Evolutionary conservation across 2,329 filamentous ascomycete species (phyloP).

Genomic region (Bisporella sp.): DNA sequence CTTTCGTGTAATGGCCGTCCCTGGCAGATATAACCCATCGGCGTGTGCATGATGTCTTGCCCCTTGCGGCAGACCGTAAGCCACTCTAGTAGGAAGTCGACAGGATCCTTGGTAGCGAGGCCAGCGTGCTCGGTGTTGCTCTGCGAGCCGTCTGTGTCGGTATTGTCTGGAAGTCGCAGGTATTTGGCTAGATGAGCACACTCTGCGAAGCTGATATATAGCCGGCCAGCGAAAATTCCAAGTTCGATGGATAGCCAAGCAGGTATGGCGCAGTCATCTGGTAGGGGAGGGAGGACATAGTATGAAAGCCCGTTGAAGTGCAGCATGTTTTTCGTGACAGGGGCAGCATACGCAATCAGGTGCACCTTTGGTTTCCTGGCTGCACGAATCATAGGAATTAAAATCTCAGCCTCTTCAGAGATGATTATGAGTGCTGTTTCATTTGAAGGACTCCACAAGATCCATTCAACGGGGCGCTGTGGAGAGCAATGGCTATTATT

Average conservation of each 20-base stretch:
- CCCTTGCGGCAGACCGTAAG: conserved; percentile 44
- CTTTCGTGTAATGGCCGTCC: conserved; percentile 33
- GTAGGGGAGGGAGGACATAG: neutral
- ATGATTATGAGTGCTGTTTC: conserved; percentile 49
- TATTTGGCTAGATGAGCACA: neutral
- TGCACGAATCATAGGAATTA: conserved; percentile 39
- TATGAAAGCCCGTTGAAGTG: conserved; percentile 45
- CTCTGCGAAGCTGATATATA: neutral
- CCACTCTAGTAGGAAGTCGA: conserved; percentile 50
- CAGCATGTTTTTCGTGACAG: conserved; percentile 53
- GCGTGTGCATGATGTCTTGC: conserved; percentile 51
- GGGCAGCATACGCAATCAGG: conserved; percentile 51
- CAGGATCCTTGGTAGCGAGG: conserved; percentile 28
- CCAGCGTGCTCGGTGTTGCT: no score
- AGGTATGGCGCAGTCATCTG: neutral
- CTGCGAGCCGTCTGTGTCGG: no score
- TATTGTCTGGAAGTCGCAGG: no score
- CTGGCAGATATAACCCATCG: conserved; percentile 41
- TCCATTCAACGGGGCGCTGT: conserved; percentile 48
- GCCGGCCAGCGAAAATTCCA: neutral
- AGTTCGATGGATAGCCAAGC: neutral
- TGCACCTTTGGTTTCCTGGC: conserved; percentile 25
- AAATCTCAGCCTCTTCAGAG: conserved; percentile 53
- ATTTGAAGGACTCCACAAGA: conserved; percentile 45
- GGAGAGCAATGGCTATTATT: neutral